Evolutionary conservation across 179 eudicot species (phyloP), one percentile per base, ranked within the genome.

Genomic region (Beta lomatogona): DNA sequence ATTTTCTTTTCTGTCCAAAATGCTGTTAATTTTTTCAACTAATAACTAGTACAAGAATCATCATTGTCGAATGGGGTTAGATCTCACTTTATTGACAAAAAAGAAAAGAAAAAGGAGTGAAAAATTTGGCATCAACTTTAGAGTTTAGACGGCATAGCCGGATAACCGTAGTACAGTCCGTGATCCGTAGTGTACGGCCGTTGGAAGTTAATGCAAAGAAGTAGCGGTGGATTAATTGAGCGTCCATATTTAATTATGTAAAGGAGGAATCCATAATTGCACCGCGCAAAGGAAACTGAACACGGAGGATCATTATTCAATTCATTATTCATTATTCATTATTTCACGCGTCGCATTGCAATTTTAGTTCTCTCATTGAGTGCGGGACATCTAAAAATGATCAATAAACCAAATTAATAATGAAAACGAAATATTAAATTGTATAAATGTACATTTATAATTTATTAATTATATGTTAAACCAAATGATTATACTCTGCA

Each of bases 111-210:
- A 25, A 25, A 25, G 28, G 28, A 36, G 41, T 2, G 16, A n/a
- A 58, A 58, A 58, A 8, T 58, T 18, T 58, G 63, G 6, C 63
- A 19, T 15, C 16, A 18, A 58, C 22, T 36, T 36, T 25, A 36
- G 41, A 58, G 9, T 36, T 36, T 25, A 36, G 41, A 36, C 41
- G 41, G 63, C n/a, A 58, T 58, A 58, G 7, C 8, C 8, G 4
- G 18, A 18, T 2, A 5, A 6, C 73, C 18, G 16, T 48, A 22
- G 76, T 72, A 50, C 76, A 48, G 28, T 22, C 28, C 41, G 13
- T 21, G 76, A 72, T 72, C 76, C 76, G 60, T 52, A 72, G 76
- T 52, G 44, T 72, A 72, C 60, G 76, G 75, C 75, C 9, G 0
- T n/a, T 45, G 44, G 14, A 11, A 65, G 67, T 63, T 21, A 65